Evolutionary conservation across 2,329 filamentous ascomycete species (phyloP), one percentile per base, ranked within the genome.

Genomic region (Penicillium sp.): DNA sequence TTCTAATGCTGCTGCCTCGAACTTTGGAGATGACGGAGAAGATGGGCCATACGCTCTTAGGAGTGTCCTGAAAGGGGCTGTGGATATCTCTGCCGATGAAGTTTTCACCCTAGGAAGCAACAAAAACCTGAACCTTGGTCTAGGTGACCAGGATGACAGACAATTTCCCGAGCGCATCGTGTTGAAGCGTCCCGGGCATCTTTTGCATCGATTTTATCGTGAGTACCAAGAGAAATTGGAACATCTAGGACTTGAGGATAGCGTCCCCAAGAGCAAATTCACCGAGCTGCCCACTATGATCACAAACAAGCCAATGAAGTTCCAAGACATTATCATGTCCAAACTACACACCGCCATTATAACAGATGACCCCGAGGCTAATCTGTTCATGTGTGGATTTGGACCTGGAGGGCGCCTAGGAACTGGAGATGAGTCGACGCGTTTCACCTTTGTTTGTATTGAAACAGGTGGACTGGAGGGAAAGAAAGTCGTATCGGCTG

Each of bases 31-130:
- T 38, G 85, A 84, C 11, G 80, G 81, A 6, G 79, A 79, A 48
- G 67, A 74, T 41, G 68, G 70, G 42, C 80, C 77, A 41, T 63
- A 70, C 35, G 63, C 72, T 56, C 40, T 50, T 10, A 58, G 53
- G 41, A 50, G 58, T 40, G 65, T 41, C 61, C 53, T 75, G 35
- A 69, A 69, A 43, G 69, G 72, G 12, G 63, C 67, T 33, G 67
- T 72, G 26, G 72, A 70, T 63, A 63, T 87, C 26, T 72, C 78
- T 22, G 93, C 91, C 9, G 90, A 96, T 66, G 94, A 99, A 69
- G 78, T 97, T 0, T 97, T 91, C 67, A 88, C 91, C 1, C 97
- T 97, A 74, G 94, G 94, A 47, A 97, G 92, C 74, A 99, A 97
- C 75, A 95, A 94, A 69, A 99, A 99, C 64, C 76, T 96, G 10